Percentiles rank a stretch among this genome's conserved stretches.
These are phyloP conservation scores for Calonectria hongkongensis DNA, from an alignment of 2,329 filamentous ascomycete genomes.

Conservation along the genomic window DNA sequence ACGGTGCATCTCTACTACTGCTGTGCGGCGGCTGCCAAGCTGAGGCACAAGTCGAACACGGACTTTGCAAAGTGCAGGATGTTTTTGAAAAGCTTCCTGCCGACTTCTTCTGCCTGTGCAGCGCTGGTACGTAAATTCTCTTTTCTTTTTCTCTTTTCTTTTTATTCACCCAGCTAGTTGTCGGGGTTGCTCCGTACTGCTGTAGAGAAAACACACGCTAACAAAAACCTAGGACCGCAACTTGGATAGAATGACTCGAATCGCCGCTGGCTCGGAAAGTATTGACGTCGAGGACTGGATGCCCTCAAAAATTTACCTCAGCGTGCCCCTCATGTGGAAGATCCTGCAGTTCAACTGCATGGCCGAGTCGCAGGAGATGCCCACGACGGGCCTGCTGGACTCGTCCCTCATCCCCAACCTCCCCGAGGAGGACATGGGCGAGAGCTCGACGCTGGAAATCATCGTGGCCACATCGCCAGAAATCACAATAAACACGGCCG, in stretches of 20 bases:
- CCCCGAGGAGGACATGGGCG: conserved; percentile 57
- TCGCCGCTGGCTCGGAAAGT: conserved; percentile 68
- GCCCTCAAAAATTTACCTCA: conserved; percentile 71
- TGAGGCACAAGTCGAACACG: conserved; percentile 71
- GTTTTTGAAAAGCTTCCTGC: conserved; percentile 69
- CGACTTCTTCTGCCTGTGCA: conserved; percentile 67
- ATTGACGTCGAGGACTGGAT: conserved; percentile 71
- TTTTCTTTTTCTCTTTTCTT: neutral
- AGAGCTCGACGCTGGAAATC: conserved; percentile 66
- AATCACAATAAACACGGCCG: conserved; percentile 70
- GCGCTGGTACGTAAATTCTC: conserved; percentile 61
- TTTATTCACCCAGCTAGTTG: neutral
- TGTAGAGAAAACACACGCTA: too few relatives aligned
- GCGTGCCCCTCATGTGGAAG: conserved; percentile 72
- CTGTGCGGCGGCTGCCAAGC: conserved; percentile 67
- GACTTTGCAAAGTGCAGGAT: conserved; percentile 71
- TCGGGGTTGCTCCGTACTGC: too few relatives aligned
- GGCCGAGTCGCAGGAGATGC: conserved; percentile 59
- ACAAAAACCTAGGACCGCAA: conserved; percentile 64
- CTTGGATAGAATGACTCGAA: conserved; percentile 68
- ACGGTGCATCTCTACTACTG: conserved; percentile 73
- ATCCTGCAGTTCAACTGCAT: conserved; percentile 69
- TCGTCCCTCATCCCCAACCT: conserved; percentile 61
- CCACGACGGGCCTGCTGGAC: conserved; percentile 64
- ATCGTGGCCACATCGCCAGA: conserved; percentile 71